Evolutionary conservation across 805 yeast genomes (phyloP).

Genomic region (Metschnikowia sp.): DNA sequence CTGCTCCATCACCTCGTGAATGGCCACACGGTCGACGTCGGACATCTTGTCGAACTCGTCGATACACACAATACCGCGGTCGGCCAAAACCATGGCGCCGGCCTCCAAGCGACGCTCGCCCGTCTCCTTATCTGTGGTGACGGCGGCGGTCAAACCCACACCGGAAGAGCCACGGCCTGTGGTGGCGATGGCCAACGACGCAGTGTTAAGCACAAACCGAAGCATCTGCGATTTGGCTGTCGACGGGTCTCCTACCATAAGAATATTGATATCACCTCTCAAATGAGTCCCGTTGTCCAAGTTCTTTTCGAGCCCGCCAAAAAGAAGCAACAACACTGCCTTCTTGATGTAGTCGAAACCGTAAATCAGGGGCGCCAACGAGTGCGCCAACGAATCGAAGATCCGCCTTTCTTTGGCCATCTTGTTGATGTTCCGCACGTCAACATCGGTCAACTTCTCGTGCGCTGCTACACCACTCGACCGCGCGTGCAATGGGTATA

Average conservation of each 20-base stretch:
- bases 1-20: conserved; percentile 99
- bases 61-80: conserved; percentile 94
- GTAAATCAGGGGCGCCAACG: conserved; percentile 93
- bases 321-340: conserved; percentile 83
- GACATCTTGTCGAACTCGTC: conserved; percentile 99
- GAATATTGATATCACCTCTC: conserved; percentile 93
- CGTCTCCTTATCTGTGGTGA: conserved; percentile 91
- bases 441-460: conserved; percentile 69
- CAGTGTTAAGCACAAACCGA: conserved; percentile 91
- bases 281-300: conserved; percentile 92
- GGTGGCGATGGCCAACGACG: conserved; percentile 92
- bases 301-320: conserved; percentile 94
- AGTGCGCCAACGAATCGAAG: conserved; percentile 75
- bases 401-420: conserved; percentile 67
- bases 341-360: conserved; percentile 90
- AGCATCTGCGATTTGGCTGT: conserved; percentile 97
- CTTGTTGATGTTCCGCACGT: conserved; percentile 81
- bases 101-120: conserved; percentile 97
- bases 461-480: conserved; percentile 78
- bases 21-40: conserved; percentile 94
- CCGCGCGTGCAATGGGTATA: conserved; percentile 83
- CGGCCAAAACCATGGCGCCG: conserved; percentile 99
- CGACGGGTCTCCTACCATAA: conserved; percentile 98
- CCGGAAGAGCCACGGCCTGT: conserved; percentile 99
- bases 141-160: conserved; percentile 99